Conservation (phyloP, 305 asterid species). For the Fraxinus ornus region DNA sequence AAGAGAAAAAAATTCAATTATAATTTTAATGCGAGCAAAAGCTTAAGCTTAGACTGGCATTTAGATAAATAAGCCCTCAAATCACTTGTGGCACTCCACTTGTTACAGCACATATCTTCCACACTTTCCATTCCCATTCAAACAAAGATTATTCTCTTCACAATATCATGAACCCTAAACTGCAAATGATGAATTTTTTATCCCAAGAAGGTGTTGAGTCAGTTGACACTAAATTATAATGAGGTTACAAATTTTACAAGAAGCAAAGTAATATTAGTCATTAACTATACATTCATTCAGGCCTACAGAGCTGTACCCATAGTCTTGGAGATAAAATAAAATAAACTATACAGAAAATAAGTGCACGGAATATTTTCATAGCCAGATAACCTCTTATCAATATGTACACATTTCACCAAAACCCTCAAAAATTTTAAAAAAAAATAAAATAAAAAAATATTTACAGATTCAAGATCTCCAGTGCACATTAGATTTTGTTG, state of each 20-base stretch:
- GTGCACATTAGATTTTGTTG: slow-evolving; percentile 8
- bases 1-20: too few relatives aligned
- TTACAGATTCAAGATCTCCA: slow-evolving; percentile 29
- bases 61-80: too few relatives aligned
- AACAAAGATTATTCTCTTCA: not conserved
- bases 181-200: not conserved
- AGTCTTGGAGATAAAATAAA: not conserved
- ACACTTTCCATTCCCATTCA: not conserved
- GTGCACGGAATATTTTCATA: not conserved
- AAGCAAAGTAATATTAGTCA: not conserved
- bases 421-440: not conserved
- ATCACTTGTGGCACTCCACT: too few relatives aligned
- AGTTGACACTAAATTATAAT: too few relatives aligned
- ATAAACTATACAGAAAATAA: too few relatives aligned
- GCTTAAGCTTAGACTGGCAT: too few relatives aligned
- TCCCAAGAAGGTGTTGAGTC: not conserved
- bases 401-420: slow-evolving; percentile 25
- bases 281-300: not conserved
- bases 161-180: not conserved
- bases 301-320: not conserved
- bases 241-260: not conserved
- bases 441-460: not conserved
- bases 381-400: not conserved
- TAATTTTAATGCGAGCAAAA: too few relatives aligned
- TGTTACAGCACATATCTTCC: not conserved